These are phyloP conservation scores for Wallacemonas rigidus DNA, from an alignment of 208 protist species.

Conservation along the genomic window DNA sequence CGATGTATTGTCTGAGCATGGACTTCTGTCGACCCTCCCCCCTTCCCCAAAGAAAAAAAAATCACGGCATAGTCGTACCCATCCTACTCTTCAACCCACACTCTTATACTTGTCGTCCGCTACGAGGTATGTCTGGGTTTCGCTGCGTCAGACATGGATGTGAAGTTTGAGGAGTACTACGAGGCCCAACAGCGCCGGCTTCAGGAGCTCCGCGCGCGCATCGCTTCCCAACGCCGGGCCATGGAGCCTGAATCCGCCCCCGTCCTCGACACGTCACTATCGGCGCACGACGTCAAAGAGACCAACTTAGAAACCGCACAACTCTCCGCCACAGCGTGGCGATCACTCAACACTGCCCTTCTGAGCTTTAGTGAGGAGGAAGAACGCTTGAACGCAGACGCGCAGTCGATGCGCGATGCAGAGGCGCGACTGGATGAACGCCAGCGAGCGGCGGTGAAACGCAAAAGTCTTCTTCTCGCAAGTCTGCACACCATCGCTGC, in stretches of 20 bases:
- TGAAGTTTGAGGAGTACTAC: slow-evolving; percentile 3
- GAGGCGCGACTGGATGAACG: slow-evolving; percentile 15
- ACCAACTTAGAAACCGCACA: no score
- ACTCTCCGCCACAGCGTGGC: background rate
- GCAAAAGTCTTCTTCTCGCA: slow-evolving; percentile 24
- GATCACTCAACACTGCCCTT: slow-evolving; percentile 5
- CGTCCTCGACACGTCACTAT: no score
- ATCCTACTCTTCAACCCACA: no score
- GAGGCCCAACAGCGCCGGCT: background rate
- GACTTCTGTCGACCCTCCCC: no score
- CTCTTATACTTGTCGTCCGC: no score
- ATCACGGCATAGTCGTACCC: no score
- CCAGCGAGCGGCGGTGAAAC: slow-evolving; percentile 16
- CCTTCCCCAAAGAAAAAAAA: no score
- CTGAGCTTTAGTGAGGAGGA: slow-evolving; percentile 12
- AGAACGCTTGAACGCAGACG: slow-evolving; percentile 16
- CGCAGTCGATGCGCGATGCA: slow-evolving; percentile 11
- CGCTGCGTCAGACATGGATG: background rate
- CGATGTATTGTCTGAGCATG: no score
- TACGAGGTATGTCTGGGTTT: no score
- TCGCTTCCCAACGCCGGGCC: background rate
- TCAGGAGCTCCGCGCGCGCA: slow-evolving; percentile 8
- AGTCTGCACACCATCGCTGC: slow-evolving; percentile 22
- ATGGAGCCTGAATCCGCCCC: background rate
- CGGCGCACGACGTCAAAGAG: no score